phyloP scores from a whole-genome alignment of 73 alveolate genomes.

The Stentor coeruleus region DNA sequence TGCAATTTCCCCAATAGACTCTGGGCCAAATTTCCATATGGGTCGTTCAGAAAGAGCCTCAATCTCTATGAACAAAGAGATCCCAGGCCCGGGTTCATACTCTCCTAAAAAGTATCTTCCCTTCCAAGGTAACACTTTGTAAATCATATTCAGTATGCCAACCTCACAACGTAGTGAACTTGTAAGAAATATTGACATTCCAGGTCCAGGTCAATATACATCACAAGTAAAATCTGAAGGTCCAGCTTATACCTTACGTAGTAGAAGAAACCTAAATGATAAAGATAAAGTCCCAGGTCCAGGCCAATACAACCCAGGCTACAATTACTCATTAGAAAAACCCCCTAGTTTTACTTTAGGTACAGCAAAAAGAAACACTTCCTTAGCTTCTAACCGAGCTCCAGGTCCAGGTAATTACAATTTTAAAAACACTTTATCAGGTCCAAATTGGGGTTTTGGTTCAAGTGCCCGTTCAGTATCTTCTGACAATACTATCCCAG shows the following conservation, averaged over 20 bases:
- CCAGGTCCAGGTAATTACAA: conserved; percentile 11
- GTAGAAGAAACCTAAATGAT: background rate
- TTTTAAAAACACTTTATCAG: background rate
- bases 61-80: background rate
- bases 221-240: background rate
- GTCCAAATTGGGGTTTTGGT: background rate
- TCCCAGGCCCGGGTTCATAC: background rate
- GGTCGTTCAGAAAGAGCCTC: background rate
- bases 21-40: background rate
- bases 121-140: background rate
- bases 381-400: background rate
- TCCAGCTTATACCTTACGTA: background rate
- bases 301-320: conserved; percentile 26
- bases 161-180: background rate
- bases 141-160: background rate
- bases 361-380: background rate
- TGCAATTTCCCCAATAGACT: background rate
- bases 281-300: background rate
- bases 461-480: background rate
- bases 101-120: background rate
- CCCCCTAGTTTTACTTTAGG: conserved; percentile 8
- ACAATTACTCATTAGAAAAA: background rate
- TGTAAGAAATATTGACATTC: background rate
- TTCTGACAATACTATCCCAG: background rate
- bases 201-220: background rate